Evolutionary conservation across 1,284 basidiomycete species (phyloP).

Genomic region (Quambalaria eucalypti): DNA sequence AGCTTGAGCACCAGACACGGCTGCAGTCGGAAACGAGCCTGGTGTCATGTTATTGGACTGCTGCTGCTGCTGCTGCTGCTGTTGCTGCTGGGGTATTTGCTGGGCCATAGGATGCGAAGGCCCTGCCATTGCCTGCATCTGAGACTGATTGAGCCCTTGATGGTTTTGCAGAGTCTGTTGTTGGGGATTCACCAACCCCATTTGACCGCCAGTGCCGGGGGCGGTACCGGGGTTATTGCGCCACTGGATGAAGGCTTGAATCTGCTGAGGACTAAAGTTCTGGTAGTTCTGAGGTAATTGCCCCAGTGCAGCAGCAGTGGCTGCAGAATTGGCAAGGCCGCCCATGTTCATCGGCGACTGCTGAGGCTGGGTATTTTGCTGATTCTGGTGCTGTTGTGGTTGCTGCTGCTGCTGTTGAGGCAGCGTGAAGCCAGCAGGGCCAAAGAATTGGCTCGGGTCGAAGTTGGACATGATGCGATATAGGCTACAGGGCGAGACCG

Average conservation of each 20-base stretch:
- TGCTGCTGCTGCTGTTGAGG: conserved; percentile 2
- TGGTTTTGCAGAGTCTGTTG: neutral
- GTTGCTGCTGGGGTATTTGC: neutral
- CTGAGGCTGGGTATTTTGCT: neutral
- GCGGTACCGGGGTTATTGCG: neutral
- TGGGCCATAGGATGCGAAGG: neutral
- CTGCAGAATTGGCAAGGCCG: neutral
- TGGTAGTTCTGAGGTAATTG: neutral
- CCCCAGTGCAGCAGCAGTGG: neutral
- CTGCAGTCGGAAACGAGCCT: neutral
- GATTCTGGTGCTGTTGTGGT: neutral
- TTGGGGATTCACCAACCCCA: neutral
- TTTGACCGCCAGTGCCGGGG: neutral
- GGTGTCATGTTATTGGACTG: neutral
- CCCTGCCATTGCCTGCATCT: neutral
- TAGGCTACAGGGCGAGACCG: too few species aligned
- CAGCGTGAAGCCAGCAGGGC: neutral
- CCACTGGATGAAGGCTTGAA: neutral
- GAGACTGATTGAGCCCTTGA: neutral
- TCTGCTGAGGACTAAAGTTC: neutral
- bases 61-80: neutral
- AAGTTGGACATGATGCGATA: conserved; percentile 1
- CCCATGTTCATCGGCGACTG: neutral
- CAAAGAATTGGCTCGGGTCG: neutral
- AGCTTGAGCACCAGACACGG: neutral